These are phyloP conservation scores for Pleurotus ostreatus DNA, from an alignment of 768 basidiomycete genomes.

Conservation along the genomic window DNA sequence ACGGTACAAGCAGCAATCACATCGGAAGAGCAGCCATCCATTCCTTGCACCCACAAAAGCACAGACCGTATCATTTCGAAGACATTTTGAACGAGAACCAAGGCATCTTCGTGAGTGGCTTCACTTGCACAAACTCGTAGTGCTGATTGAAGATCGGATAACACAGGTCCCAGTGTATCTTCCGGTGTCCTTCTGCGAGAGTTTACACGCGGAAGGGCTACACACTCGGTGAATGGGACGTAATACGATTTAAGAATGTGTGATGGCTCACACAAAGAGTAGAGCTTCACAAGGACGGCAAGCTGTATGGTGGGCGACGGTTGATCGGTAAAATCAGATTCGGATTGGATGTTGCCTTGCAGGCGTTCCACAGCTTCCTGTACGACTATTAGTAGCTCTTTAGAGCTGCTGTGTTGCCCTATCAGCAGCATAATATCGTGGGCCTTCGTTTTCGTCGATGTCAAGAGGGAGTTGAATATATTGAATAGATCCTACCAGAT, in stretches of 20 bases:
- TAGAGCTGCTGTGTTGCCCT: conserved; percentile 36
- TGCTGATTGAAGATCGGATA: conserved; percentile 31
- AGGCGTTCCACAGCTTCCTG: conserved; percentile 43
- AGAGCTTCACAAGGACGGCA: conserved; percentile 32
- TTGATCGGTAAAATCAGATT: conserved; percentile 15
- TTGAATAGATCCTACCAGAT: conserved; percentile 39
- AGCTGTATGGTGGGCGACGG: conserved; percentile 28
- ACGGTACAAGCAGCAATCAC: conserved; percentile 28
- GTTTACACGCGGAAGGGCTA: conserved; percentile 44
- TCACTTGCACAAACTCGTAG: conserved; percentile 22
- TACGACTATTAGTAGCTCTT: conserved; percentile 42
- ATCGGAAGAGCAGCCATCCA: conserved; percentile 14
- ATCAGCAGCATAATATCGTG: conserved; percentile 35
- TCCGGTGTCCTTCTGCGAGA: conserved; percentile 36
- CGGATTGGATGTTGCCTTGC: conserved; percentile 13
- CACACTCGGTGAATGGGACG: neutral
- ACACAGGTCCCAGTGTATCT: conserved; percentile 37
- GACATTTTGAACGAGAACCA: conserved; percentile 23
- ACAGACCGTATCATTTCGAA: conserved; percentile 23
- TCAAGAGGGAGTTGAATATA: conserved; percentile 35
- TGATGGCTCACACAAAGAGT: conserved; percentile 30
- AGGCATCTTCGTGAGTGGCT: conserved; percentile 26
- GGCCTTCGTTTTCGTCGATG: conserved; percentile 32
- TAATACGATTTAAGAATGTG: neutral
- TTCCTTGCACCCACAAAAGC: conserved; percentile 25